Evolutionary conservation across 768 basidiomycete species (phyloP).

Genomic region (Paxillus rubicundulus): DNA sequence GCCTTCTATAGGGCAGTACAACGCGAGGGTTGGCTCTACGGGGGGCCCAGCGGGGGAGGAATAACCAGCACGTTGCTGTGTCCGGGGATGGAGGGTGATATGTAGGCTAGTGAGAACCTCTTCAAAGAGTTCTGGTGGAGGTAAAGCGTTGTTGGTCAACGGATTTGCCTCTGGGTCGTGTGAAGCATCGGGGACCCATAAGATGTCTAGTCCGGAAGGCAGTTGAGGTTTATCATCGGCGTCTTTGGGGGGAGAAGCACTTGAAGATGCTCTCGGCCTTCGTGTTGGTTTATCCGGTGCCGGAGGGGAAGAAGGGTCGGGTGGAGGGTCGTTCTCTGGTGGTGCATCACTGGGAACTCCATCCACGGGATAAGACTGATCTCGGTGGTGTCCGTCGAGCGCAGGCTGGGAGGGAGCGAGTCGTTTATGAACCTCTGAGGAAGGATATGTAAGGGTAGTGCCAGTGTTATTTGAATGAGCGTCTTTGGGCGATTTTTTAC

Average conservation of each 20-base stretch:
- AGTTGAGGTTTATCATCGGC: slow-evolving; percentile 41
- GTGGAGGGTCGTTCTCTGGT: slow-evolving; percentile 21
- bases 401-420: slow-evolving; percentile 23
- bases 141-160: slow-evolving; percentile 41
- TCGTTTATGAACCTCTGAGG: slow-evolving; percentile 22
- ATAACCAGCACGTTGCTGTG: slow-evolving; percentile 71
- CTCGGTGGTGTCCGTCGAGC: slow-evolving; percentile 14
- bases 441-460: slow-evolving; percentile 2
- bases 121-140: slow-evolving; percentile 73
- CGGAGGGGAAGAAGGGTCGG: slow-evolving; percentile 11
- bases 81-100: slow-evolving; percentile 77
- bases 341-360: slow-evolving; percentile 19
- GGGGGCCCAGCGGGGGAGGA: slow-evolving; percentile 50
- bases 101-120: slow-evolving; percentile 74
- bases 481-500: slow-evolving; percentile 24
- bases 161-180: slow-evolving; percentile 16
- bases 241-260: slow-evolving; percentile 12
- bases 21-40: slow-evolving; percentile 76
- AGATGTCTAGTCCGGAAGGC: slow-evolving; percentile 55
- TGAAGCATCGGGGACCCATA: slow-evolving; percentile 56
- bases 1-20: slow-evolving; percentile 82
- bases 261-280: slow-evolving; percentile 11
- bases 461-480: slow-evolving; percentile 6
- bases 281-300: slow-evolving; percentile 26
- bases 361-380: slow-evolving; percentile 1